A percentile compares a stretch with the other conserved stretches of the same genome.
phyloP scores from a whole-genome alignment of 805 yeast genomes.

The Nakazawaea ernobii region DNA sequence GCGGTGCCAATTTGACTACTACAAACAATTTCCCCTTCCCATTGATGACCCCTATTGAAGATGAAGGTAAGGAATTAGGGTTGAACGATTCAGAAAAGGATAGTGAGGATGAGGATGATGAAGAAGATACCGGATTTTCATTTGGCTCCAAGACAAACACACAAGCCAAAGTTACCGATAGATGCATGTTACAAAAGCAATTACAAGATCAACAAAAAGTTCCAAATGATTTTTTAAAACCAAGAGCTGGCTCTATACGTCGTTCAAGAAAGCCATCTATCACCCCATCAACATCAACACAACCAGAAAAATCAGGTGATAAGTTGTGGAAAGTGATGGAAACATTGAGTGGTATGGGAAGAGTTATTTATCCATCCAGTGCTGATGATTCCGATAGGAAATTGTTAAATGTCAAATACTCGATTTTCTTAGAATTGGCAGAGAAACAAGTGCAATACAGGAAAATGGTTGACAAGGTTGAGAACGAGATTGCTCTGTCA shows the following conservation, averaged over 20 bases:
- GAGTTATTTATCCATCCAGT: constrained; percentile 64
- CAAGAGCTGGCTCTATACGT: constrained; percentile 25
- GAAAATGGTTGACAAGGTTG: constrained; percentile 50
- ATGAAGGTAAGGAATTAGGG: constrained; percentile 28
- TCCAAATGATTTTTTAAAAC: constrained; percentile 26
- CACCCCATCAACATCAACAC: not conserved
- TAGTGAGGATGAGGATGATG: constrained; percentile 30
- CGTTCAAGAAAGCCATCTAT: constrained; percentile 13
- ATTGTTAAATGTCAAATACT: constrained; percentile 73
- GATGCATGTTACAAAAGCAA: constrained; percentile 23
- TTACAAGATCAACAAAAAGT: constrained; percentile 3
- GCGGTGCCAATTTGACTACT: constrained; percentile 27
- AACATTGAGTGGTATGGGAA: constrained; percentile 76
- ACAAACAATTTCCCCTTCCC: constrained; percentile 44
- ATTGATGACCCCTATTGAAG: constrained; percentile 31
- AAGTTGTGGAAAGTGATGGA: constrained; percentile 85
- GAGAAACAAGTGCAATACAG: constrained; percentile 76
- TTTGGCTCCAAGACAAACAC: constrained; percentile 55
- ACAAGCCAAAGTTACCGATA: constrained; percentile 47
- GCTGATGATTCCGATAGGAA: constrained; percentile 57
- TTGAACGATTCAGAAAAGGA: constrained; percentile 13
- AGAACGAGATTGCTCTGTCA: constrained; percentile 24
- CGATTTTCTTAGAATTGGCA: constrained; percentile 84
- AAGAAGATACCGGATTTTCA: constrained; percentile 44
- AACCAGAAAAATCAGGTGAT: constrained; percentile 40